phyloP scores from a whole-genome alignment of 2,329 filamentous ascomycete genomes.

The Alternaria postmessia region DNA sequence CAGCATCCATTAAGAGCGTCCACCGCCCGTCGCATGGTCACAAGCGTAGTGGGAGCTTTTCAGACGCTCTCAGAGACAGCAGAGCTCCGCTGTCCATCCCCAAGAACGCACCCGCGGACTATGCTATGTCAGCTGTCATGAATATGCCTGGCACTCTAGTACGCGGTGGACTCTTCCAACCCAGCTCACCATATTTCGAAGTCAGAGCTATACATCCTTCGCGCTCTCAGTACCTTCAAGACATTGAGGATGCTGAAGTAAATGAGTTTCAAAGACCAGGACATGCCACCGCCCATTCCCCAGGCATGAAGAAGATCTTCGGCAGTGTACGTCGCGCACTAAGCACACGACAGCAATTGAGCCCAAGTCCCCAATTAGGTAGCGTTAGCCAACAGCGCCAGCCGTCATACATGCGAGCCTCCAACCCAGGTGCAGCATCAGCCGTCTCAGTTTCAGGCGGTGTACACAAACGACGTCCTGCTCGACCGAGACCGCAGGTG shows the following conservation, averaged over 20 bases:
- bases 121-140: slow-evolving; percentile 64
- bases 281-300: slow-evolving; percentile 44
- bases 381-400: slow-evolving; percentile 30
- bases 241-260: slow-evolving; percentile 35
- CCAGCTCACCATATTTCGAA: slow-evolving; percentile 81
- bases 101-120: slow-evolving; percentile 53
- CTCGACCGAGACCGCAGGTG: slow-evolving; percentile 56
- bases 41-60: slow-evolving; percentile 86
- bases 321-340: slow-evolving; percentile 85
- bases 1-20: slow-evolving; percentile 34
- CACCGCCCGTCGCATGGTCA: slow-evolving; percentile 60
- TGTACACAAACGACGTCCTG: slow-evolving; percentile 43
- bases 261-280: slow-evolving; percentile 34
- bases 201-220: slow-evolving; percentile 44
- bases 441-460: slow-evolving; percentile 36
- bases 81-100: slow-evolving; percentile 61
- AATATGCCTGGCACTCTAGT: slow-evolving; percentile 85
- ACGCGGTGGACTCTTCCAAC: slow-evolving; percentile 83
- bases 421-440: slow-evolving; percentile 38
- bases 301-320: slow-evolving; percentile 85
- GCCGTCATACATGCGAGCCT: slow-evolving; percentile 36
- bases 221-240: slow-evolving; percentile 44
- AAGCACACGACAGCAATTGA: slow-evolving; percentile 63
- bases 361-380: slow-evolving; percentile 35
- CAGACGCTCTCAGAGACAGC: slow-evolving; percentile 80